Base-by-base conservation (phyloP, 192 early-diverging fungal species). In the Podochytrium sp. region DNA sequence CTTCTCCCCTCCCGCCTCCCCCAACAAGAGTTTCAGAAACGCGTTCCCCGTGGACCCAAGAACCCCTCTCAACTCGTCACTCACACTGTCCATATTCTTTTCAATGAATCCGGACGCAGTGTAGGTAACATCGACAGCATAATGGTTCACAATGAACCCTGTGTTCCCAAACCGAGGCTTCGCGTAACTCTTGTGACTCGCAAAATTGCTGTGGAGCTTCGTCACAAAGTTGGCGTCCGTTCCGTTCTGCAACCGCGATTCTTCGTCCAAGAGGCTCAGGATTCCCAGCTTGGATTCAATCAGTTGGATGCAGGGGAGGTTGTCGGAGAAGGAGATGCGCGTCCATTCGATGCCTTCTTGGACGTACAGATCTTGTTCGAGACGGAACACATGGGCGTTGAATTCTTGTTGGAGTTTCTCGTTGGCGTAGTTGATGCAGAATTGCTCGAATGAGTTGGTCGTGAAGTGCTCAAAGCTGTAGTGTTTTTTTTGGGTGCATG, bases 391-490 rank as follows among this genome's bases (percentile, higher is more conserved):
- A 63, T 97, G 81, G 75, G 97, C 92, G 59, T 97, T 97, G 69
- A 98, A 98, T 68, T 98, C 92, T 75, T 97, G 95, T 74, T 98
- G 96, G 42, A 97, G 82, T 77, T 95, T 97, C 76, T 97, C 95
- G 79, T 96, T 97, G 79, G 93, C 91, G 62, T 95, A 98, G 80
- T 83, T 83, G 52, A 83, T 98, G 80, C 92, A 94, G 70, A 98
- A 86, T 82, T 98, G 96, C 79, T 98, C 95, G 72, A 96, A 98
- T 56, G 90, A 92, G 83, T 97, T 97, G 39, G 91, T 86, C 32
- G 94, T 88, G 80, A 97, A 97, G 71, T 74, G 72, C 40, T 76
- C 72, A 53, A 72, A 74, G 3, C 79, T 71, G 42, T 53, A 61
- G n/a, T 18, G 34, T 12, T 18, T n/a, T n/a, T 34, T 39, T 12